Conservation (phyloP, 495 filamentous ascomycete species). For the Podospora bellae-mahoneyi region DNA sequence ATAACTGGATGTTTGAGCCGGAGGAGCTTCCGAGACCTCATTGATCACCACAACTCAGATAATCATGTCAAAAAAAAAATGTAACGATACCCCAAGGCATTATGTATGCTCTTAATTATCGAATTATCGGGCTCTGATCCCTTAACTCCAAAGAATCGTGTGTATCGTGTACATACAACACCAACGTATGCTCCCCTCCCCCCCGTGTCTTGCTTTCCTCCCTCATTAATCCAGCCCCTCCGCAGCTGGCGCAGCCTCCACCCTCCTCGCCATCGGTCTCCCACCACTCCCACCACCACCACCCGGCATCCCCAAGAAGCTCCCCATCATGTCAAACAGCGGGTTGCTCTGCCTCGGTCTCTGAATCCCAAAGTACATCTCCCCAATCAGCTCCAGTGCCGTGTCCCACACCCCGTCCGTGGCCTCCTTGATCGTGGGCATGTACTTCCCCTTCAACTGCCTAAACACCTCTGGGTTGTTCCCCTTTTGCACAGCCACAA, state of each 20-base stretch:
- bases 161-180: not conserved
- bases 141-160: not conserved
- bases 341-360: conserved; percentile 84
- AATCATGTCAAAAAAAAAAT: not conserved
- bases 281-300: conserved; percentile 39
- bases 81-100: not conserved
- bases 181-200: conserved; percentile 4
- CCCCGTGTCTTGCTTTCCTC: not conserved
- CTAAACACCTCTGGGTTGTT: conserved; percentile 72
- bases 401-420: conserved; percentile 68
- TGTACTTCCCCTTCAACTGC: conserved; percentile 78
- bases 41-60: not conserved
- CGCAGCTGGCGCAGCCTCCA: conserved; percentile 45
- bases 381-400: conserved; percentile 77
- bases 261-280: conserved; percentile 43
- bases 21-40: conserved; percentile 52
- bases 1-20: conserved; percentile 88
- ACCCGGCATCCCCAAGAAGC: conserved; percentile 66
- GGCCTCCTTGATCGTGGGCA: conserved; percentile 67
- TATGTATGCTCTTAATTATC: not conserved
- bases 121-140: conserved; percentile 1
- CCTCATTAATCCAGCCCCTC: conserved; percentile 50
- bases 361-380: conserved; percentile 97
- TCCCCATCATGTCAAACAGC: conserved; percentile 95
- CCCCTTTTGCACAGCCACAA: conserved; percentile 80